These are phyloP conservation scores for Torulaspora microellipsoides DNA, from an alignment of 805 yeast genomes.

Conservation along the genomic window DNA sequence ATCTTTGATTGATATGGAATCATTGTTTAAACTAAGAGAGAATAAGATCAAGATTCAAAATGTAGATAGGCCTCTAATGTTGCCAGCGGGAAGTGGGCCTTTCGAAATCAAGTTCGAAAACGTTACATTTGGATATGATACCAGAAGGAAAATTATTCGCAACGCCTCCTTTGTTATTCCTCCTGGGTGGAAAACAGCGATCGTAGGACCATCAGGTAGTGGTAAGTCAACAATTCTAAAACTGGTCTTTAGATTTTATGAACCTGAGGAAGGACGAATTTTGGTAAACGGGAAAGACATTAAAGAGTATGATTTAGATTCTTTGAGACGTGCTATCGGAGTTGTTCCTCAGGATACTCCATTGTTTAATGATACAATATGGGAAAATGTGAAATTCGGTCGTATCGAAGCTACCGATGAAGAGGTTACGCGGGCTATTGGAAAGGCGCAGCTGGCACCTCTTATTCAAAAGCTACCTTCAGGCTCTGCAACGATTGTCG, in stretches of 20 bases:
- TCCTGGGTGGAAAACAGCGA: slow-evolving; percentile 85
- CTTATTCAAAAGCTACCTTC: slow-evolving; percentile 72
- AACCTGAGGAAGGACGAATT: slow-evolving; percentile 71
- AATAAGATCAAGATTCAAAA: slow-evolving; percentile 65
- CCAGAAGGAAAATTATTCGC: slow-evolving; percentile 76
- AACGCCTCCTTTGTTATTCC: slow-evolving; percentile 84
- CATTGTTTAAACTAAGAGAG: slow-evolving; percentile 78
- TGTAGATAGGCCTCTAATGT: slow-evolving; percentile 54
- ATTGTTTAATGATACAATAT: slow-evolving; percentile 81
- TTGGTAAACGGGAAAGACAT: slow-evolving; percentile 88
- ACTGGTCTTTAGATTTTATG: slow-evolving; percentile 85
- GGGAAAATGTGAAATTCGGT: slow-evolving; percentile 87
- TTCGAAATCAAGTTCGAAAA: slow-evolving; percentile 87
- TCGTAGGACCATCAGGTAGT: slow-evolving; percentile 95
- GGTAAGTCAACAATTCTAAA: slow-evolving; percentile 90
- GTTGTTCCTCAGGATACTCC: slow-evolving; percentile 99
- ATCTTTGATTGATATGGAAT: slow-evolving; percentile 91
- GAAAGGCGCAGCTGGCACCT: slow-evolving; percentile 61
- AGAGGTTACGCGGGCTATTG: slow-evolving; percentile 61
- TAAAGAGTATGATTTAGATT: slow-evolving; percentile 64
- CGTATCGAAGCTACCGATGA: slow-evolving; percentile 65
- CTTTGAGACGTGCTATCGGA: slow-evolving; percentile 70
- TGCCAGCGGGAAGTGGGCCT: slow-evolving; percentile 39
- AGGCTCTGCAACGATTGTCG: slow-evolving; percentile 82
- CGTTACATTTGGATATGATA: slow-evolving; percentile 88